Conservation (phyloP, 139 green algal genomes). For the Chlorella sp. region DNA sequence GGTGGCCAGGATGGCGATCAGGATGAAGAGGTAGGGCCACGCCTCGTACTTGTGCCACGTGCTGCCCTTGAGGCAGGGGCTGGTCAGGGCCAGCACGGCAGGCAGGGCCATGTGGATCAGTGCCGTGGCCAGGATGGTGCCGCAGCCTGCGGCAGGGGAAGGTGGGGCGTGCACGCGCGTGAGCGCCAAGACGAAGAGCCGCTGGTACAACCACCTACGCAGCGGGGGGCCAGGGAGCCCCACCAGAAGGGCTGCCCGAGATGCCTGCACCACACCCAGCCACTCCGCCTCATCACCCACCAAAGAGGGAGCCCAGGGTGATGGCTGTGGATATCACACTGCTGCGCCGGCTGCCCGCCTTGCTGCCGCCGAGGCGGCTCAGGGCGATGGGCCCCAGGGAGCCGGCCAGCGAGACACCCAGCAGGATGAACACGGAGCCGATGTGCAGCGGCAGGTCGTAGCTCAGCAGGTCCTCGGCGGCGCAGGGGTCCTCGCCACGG, state of each 20-base stretch:
- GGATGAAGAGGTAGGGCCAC: constrained; percentile 44
- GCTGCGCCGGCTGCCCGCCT: too few species aligned
- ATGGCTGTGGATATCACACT: background rate
- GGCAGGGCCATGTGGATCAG: constrained; percentile 30
- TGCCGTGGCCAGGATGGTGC: constrained; percentile 21
- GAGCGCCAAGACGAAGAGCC: too few species aligned
- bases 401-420: constrained; percentile 20
- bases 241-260: too few species aligned
- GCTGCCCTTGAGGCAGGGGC: constrained; percentile 36
- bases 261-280: background rate
- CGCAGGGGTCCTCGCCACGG: background rate
- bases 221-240: too few species aligned
- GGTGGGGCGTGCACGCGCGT: too few species aligned
- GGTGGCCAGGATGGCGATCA: constrained; percentile 36
- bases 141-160: constrained; percentile 25
- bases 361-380: background rate
- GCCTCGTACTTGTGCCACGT: constrained; percentile 37
- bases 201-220: too few species aligned
- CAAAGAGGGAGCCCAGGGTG: background rate
- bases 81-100: constrained; percentile 2
- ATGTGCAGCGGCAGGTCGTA: constrained; percentile 32
- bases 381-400: constrained; percentile 9
- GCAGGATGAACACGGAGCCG: constrained; percentile 34
- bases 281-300: background rate
- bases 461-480: background rate